These are phyloP conservation scores for Osmanthus fragrans DNA, from an alignment of 257 asterid genomes.

Conservation along the genomic window DNA sequence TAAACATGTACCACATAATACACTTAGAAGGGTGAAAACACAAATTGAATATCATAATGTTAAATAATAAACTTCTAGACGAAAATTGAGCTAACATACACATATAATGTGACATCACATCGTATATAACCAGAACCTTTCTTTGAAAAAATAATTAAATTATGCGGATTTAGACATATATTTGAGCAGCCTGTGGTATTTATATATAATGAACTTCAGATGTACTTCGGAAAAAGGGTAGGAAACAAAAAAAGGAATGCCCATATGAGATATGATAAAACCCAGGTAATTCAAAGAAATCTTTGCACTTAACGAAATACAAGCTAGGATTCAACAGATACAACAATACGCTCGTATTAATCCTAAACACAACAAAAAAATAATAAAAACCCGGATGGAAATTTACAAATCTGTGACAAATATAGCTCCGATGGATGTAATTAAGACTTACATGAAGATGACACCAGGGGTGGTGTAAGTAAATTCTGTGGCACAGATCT, in stretches of 20 bases:
- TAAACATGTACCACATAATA: neutral
- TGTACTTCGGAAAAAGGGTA: neutral
- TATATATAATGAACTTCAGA: neutral
- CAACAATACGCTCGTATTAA: neutral
- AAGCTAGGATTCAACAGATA: neutral
- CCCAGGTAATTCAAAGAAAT: neutral
- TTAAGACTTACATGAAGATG: conserved; percentile 29
- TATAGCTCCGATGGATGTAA: neutral
- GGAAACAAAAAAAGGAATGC: neutral
- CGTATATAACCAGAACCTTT: neutral
- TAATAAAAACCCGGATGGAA: conserved; percentile 2
- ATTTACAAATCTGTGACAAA: neutral
- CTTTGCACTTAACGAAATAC: neutral
- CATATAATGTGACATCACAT: neutral
- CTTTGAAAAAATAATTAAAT: neutral
- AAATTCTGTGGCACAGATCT: conserved; percentile 28
- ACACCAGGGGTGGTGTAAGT: conserved; percentile 4
- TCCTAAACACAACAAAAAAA: neutral
- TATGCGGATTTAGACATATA: neutral
- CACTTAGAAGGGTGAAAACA: neutral
- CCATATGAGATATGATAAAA: neutral
- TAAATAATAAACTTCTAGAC: neutral
- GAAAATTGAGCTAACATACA: neutral
- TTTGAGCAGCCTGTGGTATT: no score
- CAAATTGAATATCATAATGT: neutral